Evolutionary conservation across 345 rosid genomes (phyloP).

Genomic region (Populus nigra): DNA sequence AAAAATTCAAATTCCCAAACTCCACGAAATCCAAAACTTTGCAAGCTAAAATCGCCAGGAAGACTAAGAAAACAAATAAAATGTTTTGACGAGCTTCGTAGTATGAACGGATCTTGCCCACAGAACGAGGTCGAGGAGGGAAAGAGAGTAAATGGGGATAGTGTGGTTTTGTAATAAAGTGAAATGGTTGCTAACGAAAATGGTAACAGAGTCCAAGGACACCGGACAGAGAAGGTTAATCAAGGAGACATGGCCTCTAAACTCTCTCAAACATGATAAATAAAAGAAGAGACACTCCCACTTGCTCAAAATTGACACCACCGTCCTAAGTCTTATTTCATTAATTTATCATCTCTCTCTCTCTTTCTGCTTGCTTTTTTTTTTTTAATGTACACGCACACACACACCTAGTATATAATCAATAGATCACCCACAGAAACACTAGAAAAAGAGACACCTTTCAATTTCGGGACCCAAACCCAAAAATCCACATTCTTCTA

Average conservation of each 20-base stretch:
- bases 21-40: too few relatives aligned
- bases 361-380: constrained; percentile 24
- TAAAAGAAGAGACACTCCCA: constrained; percentile 53
- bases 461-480: constrained; percentile 23
- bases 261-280: constrained; percentile 33
- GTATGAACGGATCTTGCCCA: constrained; percentile 37
- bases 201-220: constrained; percentile 38
- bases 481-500: constrained; percentile 32
- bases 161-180: constrained; percentile 23
- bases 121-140: constrained; percentile 26
- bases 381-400: too few relatives aligned
- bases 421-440: constrained; percentile 30
- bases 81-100: constrained; percentile 18
- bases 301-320: constrained; percentile 67
- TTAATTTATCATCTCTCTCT: constrained; percentile 25
- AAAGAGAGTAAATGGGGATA: constrained; percentile 19
- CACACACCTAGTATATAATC: not conserved
- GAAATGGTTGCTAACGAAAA: constrained; percentile 38
- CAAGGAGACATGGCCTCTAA: constrained; percentile 39
- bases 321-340: constrained; percentile 21
- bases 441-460: not conserved
- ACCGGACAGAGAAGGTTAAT: constrained; percentile 28
- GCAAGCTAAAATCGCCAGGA: constrained; percentile 11
- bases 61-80: not conserved
- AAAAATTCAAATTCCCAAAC: too few relatives aligned